These are phyloP conservation scores for Kalmanozyma brasiliensis DNA, from an alignment of 1,284 basidiomycete genomes.

Conservation along the genomic window DNA sequence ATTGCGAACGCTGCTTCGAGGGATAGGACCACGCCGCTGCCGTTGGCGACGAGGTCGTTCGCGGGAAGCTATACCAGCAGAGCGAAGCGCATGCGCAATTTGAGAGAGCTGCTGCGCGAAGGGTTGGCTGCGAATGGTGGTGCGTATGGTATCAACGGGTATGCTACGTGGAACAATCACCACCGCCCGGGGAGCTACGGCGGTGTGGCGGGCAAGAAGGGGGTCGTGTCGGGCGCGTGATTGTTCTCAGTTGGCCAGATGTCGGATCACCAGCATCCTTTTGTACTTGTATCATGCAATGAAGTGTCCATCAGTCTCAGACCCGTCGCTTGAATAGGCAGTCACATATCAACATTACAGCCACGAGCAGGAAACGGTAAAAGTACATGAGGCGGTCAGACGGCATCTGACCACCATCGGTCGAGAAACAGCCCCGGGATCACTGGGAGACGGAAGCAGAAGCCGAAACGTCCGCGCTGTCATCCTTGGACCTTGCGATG, in stretches of 20 bases:
- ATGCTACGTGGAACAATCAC: constrained; percentile 35
- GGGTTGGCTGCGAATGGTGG: constrained; percentile 49
- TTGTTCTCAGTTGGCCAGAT: background rate
- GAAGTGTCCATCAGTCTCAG: background rate
- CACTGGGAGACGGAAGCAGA: constrained; percentile 14
- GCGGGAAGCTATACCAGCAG: constrained; percentile 57
- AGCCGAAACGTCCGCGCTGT: constrained; percentile 10
- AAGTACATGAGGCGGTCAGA: constrained; percentile 12
- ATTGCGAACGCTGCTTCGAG: constrained; percentile 46
- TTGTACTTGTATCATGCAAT: constrained; percentile 28
- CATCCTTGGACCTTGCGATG: constrained; percentile 27
- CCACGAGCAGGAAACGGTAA: constrained; percentile 8
- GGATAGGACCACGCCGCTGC: constrained; percentile 57
- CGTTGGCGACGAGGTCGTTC: constrained; percentile 53
- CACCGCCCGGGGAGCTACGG: constrained; percentile 7
- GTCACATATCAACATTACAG: constrained; percentile 10
- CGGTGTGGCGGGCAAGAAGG: constrained; percentile 15
- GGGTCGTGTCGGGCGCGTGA: constrained; percentile 19
- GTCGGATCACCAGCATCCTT: background rate
- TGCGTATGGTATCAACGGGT: constrained; percentile 46
- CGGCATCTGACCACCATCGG: no score
- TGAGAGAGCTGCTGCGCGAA: constrained; percentile 55
- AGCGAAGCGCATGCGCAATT: constrained; percentile 53
- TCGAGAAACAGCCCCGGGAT: no score
- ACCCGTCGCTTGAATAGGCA: background rate